phyloP scores from a whole-genome alignment of 805 yeast genomes.

The Pichia exigua region DNA sequence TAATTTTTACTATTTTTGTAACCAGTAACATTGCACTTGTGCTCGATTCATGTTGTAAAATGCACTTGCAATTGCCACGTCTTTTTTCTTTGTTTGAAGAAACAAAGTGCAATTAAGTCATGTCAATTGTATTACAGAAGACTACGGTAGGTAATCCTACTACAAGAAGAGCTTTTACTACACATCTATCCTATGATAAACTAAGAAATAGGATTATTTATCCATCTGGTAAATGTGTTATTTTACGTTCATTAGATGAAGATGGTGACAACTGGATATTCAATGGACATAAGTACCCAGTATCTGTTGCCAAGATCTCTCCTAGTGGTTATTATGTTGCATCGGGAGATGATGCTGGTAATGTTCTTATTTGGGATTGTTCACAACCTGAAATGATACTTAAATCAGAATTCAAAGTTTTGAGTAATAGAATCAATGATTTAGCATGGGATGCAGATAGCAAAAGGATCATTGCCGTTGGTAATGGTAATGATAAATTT shows the following conservation, averaged over 20 bases:
- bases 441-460: slow-evolving; percentile 91
- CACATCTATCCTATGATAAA: slow-evolving; percentile 69
- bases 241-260: slow-evolving; percentile 56
- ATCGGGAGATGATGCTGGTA: slow-evolving; percentile 87
- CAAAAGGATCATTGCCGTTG: slow-evolving; percentile 83
- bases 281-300: slow-evolving; percentile 57
- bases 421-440: slow-evolving; percentile 75
- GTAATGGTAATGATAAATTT: slow-evolving; percentile 83
- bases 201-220: slow-evolving; percentile 68
- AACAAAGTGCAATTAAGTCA: not conserved
- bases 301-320: slow-evolving; percentile 80
- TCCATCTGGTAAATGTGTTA: slow-evolving; percentile 72
- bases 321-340: slow-evolving; percentile 89
- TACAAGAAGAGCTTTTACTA: slow-evolving; percentile 62
- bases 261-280: slow-evolving; percentile 41
- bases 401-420: slow-evolving; percentile 69
- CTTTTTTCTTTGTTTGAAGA: not conserved
- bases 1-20: not conserved
- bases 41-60: not conserved
- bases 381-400: slow-evolving; percentile 46
- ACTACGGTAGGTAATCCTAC: slow-evolving; percentile 72
- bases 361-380: slow-evolving; percentile 81
- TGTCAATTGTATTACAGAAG: slow-evolving; percentile 17
- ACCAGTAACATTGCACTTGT: not conserved
- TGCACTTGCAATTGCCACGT: not conserved